Percentiles rank a stretch among this genome's conserved stretches.
These are phyloP conservation scores for Trifolium pratense DNA, from an alignment of 306 rosid species.

Conservation along the genomic window DNA sequence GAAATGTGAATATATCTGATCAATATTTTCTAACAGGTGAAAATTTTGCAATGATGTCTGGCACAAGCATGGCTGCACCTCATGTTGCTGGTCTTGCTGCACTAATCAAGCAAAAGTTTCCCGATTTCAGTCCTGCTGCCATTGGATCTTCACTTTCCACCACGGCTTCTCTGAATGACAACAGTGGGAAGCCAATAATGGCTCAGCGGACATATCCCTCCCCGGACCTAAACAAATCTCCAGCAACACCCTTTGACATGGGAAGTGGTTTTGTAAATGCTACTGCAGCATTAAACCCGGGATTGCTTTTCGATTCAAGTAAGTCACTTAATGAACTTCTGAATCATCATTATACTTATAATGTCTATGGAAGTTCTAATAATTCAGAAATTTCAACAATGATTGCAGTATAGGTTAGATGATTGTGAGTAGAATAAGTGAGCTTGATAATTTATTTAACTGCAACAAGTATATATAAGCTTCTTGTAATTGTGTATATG, in stretches of 20 bases:
- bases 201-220: constrained; percentile 75
- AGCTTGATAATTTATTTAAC: no score
- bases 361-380: not conserved
- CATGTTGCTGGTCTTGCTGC: constrained; percentile 98
- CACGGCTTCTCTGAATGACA: constrained; percentile 70
- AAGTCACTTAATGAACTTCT: constrained; percentile 42
- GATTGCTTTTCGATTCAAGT: constrained; percentile 84
- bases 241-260: constrained; percentile 96
- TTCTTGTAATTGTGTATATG: constrained; percentile 19
- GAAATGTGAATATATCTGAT: constrained; percentile 19
- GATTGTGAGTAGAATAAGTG: no score
- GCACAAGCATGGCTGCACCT: constrained; percentile 99
- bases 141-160: constrained; percentile 88
- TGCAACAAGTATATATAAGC: constrained; percentile 8
- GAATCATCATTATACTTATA: constrained; percentile 6
- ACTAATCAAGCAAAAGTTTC: constrained; percentile 80
- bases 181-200: constrained; percentile 70
- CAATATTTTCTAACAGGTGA: constrained; percentile 65
- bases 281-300: constrained; percentile 80
- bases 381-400: not conserved
- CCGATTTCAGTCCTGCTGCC: constrained; percentile 81
- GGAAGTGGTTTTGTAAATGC: constrained; percentile 99
- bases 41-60: constrained; percentile 96
- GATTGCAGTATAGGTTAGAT: not conserved
- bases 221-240: constrained; percentile 70